These are phyloP conservation scores for Rugonectria rugulosa DNA, from an alignment of 2,329 filamentous ascomycete genomes.

Conservation along the genomic window DNA sequence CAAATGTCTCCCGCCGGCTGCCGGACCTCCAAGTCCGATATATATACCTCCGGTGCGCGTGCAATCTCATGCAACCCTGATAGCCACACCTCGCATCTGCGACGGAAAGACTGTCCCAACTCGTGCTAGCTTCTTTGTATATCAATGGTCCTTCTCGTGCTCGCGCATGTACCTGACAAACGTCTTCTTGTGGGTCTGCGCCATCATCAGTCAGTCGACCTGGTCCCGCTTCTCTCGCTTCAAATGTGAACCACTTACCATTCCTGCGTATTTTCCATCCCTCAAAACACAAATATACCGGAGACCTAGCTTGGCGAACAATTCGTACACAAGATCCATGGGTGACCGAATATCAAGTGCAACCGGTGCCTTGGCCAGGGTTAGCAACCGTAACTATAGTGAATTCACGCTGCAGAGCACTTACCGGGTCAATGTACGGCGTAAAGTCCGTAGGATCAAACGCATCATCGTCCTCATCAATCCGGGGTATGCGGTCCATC, in stretches of 20 bases:
- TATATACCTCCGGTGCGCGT: not conserved
- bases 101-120: not conserved
- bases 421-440: constrained; percentile 84
- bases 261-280: constrained; percentile 85
- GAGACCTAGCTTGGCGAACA: constrained; percentile 92
- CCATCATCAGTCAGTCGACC: constrained; percentile 18
- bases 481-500: constrained; percentile 75
- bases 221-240: not conserved
- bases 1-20: constrained; percentile 1
- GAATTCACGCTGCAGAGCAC: constrained; percentile 38
- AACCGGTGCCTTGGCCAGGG: constrained; percentile 72
- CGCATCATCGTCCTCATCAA: constrained; percentile 69
- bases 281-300: constrained; percentile 89
- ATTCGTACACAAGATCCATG: constrained; percentile 95
- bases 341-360: constrained; percentile 87
- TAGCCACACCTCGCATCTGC: no score
- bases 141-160: constrained; percentile 64
- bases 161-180: constrained; percentile 96
- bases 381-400: constrained; percentile 20
- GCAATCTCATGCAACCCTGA: constrained; percentile 1
- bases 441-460: constrained; percentile 85
- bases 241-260: constrained; percentile 66
- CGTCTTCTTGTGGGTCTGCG: constrained; percentile 89
- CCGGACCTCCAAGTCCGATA: not conserved
- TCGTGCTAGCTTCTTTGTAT: not conserved